A percentile compares a stretch with the other conserved stretches of the same genome.
phyloP scores from a whole-genome alignment of 495 filamentous ascomycete genomes.

The Podospora australis region DNA sequence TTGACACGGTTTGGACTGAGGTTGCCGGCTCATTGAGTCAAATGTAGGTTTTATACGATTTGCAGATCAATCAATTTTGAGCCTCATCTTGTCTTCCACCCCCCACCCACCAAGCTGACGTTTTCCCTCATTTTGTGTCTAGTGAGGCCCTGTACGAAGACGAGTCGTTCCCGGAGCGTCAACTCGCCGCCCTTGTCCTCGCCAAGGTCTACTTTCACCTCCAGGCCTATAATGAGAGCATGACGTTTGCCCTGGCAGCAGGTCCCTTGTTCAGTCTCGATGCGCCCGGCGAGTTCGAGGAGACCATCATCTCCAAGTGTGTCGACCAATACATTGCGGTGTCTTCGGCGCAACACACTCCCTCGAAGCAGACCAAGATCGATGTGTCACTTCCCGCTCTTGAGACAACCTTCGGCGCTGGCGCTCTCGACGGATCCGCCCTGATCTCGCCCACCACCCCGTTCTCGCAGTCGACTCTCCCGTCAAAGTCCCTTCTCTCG shows the following conservation, averaged over 20 bases:
- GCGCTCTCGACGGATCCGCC: conserved; percentile 53
- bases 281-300: conserved; percentile 89
- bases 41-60: too few species aligned
- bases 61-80: background rate
- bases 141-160: conserved; percentile 98
- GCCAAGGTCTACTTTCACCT: conserved; percentile 99
- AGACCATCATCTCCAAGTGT: conserved; percentile 97
- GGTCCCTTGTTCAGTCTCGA: conserved; percentile 94
- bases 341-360: conserved; percentile 61
- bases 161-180: conserved; percentile 85
- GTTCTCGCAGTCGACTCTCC: conserved; percentile 84
- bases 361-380: conserved; percentile 36
- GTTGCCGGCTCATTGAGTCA: conserved; percentile 84
- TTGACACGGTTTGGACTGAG: conserved; percentile 96
- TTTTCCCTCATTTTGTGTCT: conserved; percentile 3
- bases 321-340: conserved; percentile 95
- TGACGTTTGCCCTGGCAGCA: conserved; percentile 93
- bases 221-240: conserved; percentile 97
- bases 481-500: conserved; percentile 88
- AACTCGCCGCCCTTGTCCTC: conserved; percentile 87
- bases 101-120: conserved; percentile 13
- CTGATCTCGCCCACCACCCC: conserved; percentile 83
- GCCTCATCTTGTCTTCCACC: background rate
- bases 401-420: conserved; percentile 66
- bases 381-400: conserved; percentile 57